Evolutionary conservation across 306 rosid genomes (phyloP), one percentile per base, ranked within the genome.

Genomic region (Pueraria montana): DNA sequence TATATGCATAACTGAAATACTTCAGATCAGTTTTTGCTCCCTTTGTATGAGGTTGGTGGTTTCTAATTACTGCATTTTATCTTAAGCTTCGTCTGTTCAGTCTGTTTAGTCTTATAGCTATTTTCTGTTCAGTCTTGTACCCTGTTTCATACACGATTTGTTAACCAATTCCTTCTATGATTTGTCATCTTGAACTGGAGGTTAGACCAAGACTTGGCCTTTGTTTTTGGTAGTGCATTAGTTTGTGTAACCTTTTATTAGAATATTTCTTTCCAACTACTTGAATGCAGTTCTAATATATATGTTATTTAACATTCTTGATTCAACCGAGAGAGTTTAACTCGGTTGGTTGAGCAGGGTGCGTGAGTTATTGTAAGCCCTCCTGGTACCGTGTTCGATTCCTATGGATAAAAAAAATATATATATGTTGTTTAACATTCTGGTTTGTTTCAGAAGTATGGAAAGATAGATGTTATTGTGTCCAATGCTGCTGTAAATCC

Each of bases 401-500:
- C n/a, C n/a, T n/a, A n/a, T n/a, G n/a, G n/a, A n/a, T n/a, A n/a
- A n/a, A n/a, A n/a, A n/a, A n/a, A n/a, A n/a, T n/a, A 34, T 56
- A n/a, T n/a, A n/a, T n/a, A 40, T 66, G 30, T 74, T 27, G 16
- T 85, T 79, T 55, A 74, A 74, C 10, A 20, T 68, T 77, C 42
- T 78, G 50, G 61, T 83, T 87, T 79, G 30, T 87, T 81, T n/a
- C 96, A 93, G 97, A 91, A 87, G 84, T 96, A 92, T 77, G 96
- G 97, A 63, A 95, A 88, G 84, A 84, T 93, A 81, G 98, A 96
- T 81, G 93, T 93, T 56, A 82, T 96, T 24, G 97, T 96, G 52
- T 93, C 99, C 61, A 92, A 93, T 65, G 99, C 97, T 72, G 99
- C 97, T 66, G 91, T 89, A 23, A 96, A 93, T 92, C 98, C 99